Percentiles rank a stretch among this genome's conserved stretches.
Evolutionary conservation across 2,329 filamentous ascomycete genomes (phyloP).

Genomic region (Tolypocladium endophyticum): DNA sequence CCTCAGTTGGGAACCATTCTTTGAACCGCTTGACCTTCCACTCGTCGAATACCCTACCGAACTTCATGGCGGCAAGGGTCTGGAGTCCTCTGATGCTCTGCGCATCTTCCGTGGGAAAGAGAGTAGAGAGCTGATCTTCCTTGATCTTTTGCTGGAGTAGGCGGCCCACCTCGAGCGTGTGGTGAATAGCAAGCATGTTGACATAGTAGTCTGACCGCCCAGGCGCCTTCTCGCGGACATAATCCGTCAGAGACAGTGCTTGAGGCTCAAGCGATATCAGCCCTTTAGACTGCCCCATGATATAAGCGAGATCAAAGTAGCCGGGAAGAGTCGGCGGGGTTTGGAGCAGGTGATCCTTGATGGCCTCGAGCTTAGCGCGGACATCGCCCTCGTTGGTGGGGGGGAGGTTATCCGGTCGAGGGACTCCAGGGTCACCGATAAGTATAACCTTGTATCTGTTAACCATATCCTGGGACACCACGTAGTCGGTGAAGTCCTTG

Average conservation of each 20-base stretch:
- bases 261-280: not conserved
- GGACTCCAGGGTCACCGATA: too few relatives aligned
- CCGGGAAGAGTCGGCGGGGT: not conserved
- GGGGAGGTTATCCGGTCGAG: too few relatives aligned
- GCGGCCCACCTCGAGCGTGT: not conserved
- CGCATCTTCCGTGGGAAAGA: not conserved
- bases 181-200: not conserved
- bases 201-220: not conserved
- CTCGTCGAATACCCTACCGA: not conserved
- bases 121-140: not conserved
- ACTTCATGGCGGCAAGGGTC: not conserved
- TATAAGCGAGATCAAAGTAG: not conserved
- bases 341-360: not conserved
- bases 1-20: not conserved
- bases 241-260: not conserved
- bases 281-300: not conserved
- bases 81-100: not conserved
- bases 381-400: not conserved
- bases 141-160: not conserved
- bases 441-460: not conserved
- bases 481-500: not conserved
- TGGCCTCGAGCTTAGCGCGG: not conserved
- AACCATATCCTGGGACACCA: not conserved
- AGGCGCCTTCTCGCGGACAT: not conserved
- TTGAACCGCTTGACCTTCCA: not conserved